Evolutionary conservation across 441 rosid genomes (phyloP), one percentile per base, ranked within the genome.

Genomic region (Biscutella laevigata): DNA sequence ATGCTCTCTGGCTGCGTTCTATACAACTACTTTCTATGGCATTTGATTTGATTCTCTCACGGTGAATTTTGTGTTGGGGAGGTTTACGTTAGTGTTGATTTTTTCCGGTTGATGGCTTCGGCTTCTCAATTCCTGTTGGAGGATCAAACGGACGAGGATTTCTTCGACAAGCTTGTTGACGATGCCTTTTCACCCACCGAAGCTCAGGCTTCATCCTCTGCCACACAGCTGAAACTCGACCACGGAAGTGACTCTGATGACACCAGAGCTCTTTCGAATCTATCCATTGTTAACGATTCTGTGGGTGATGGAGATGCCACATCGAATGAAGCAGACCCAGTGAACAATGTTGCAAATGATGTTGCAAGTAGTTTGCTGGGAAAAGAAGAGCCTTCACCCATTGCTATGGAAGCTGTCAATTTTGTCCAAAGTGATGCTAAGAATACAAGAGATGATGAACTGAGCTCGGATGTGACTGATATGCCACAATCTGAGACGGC

Each of bases 81-180:
- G n/a, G n/a, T n/a, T n/a, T n/a, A n/a, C n/a, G n/a, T n/a, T n/a
- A n/a, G n/a, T n/a, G n/a, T n/a, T n/a, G n/a, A n/a, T n/a, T n/a
- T n/a, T n/a, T n/a, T 24, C 2, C 10, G 13, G 61, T 59, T 60
- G 51, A 83, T 92, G 99, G 92, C 88, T 70, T 79, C 88, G 22
- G 71, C 65, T 82, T 75, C 84, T 81, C 77, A 91, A 49, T 82
- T 77, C 24, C 67, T 58, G 69, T 66, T 84, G 86, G 99, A 94
- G 84, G 99, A 94, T 81, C 94, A 83, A 77, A 86, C 94, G 53
- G 99, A 88, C 38, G 95, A 80, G 77, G 97, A 89, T 80, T 94
- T 86, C 75, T 88, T 94, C 62, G 95, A 92, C 71, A 82, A 82
- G 57, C 82, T 92, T 59, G 99, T 88, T 35, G 86, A 88, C 16